phyloP scores from a whole-genome alignment of 208 protist genomes.

The Leishmania guyanensis region DNA sequence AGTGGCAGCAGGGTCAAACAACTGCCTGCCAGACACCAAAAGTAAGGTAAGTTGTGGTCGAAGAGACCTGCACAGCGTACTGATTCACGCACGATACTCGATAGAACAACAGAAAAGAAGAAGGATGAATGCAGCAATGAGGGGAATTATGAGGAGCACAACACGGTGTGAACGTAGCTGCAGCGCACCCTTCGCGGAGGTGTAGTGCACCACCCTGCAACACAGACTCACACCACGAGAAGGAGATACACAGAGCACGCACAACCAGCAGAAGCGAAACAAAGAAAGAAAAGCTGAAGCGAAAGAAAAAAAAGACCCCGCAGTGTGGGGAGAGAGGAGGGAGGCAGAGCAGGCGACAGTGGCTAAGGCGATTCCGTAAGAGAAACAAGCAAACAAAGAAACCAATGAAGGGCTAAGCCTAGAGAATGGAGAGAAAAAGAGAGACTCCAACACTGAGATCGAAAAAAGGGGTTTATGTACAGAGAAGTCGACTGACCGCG shows the following conservation, averaged over 20 bases:
- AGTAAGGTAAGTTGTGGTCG: neutral
- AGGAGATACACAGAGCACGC: neutral
- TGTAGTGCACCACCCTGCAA: neutral
- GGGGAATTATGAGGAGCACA: neutral
- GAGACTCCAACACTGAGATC: too few species aligned
- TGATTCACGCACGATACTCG: neutral
- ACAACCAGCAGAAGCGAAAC: neutral
- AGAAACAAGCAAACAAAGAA: neutral
- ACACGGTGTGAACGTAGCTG: neutral
- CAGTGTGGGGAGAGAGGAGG: neutral
- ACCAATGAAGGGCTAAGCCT: neutral
- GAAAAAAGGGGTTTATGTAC: neutral
- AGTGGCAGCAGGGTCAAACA: neutral
- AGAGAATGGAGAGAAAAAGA: neutral
- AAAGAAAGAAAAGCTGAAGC: neutral
- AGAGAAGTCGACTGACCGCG: neutral
- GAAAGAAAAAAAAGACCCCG: neutral
- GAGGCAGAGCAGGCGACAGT: neutral
- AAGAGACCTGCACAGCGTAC: neutral
- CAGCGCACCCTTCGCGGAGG: neutral
- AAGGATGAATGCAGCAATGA: neutral
- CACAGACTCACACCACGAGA: neutral
- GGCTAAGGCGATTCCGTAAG: neutral
- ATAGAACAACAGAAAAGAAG: conserved; percentile 13
- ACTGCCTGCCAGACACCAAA: neutral